These are phyloP conservation scores for Pulicaria dysenterica DNA, from an alignment of 129 eudicot genomes.

Conservation along the genomic window DNA sequence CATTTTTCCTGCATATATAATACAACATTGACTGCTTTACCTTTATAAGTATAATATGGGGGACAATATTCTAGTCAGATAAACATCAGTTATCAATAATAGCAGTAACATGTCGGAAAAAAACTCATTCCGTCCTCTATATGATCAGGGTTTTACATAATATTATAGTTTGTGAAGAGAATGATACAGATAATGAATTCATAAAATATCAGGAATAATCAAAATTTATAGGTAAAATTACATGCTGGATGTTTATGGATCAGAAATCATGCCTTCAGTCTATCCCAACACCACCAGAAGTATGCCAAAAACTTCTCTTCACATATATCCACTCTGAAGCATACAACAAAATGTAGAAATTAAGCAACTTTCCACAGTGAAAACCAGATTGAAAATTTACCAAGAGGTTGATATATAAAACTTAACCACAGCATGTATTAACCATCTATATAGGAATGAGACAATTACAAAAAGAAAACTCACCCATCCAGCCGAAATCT, in stretches of 20 bases:
- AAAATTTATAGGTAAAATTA: constrained; percentile 24
- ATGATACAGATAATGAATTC: constrained; percentile 4
- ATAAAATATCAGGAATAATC: constrained; percentile 6
- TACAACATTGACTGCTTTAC: constrained; percentile 14
- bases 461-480: constrained; percentile 20
- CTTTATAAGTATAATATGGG: neutral
- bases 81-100: too few relatives aligned
- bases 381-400: constrained; percentile 4
- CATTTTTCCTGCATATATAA: neutral
- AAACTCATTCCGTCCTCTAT: neutral
- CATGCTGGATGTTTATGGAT: constrained; percentile 30
- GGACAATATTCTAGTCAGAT: neutral
- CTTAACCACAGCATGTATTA: constrained; percentile 1
- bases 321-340: constrained; percentile 70
- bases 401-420: neutral
- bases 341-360: constrained; percentile 22
- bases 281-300: constrained; percentile 99
- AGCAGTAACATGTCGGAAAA: neutral
- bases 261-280: constrained; percentile 74
- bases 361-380: neutral
- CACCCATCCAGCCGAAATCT: constrained; percentile 93
- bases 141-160: neutral
- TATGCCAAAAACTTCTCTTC: constrained; percentile 94
- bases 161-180: neutral
- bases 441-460: neutral